phyloP scores from a whole-genome alignment of 805 yeast species.

The Dipodascus albidus region DNA sequence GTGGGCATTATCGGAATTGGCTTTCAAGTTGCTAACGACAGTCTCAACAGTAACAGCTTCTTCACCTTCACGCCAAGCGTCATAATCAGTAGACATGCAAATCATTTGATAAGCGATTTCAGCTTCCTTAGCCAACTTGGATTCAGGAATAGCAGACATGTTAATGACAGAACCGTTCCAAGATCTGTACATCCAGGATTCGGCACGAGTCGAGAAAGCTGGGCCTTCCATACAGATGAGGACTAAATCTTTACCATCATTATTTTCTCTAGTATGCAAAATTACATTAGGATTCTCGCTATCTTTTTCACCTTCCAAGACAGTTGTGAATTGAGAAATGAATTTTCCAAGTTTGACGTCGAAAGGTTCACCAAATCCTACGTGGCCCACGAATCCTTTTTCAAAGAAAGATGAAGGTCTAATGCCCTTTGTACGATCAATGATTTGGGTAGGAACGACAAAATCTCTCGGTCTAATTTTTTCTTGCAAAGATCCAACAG shows the following conservation, averaged over 20 bases:
- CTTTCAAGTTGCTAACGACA: conserved; percentile 80
- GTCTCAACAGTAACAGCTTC: conserved; percentile 98
- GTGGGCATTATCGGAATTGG: conserved; percentile 82
- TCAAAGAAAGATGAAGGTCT: conserved; percentile 85
- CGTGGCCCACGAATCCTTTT: conserved; percentile 92
- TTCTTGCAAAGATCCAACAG: conserved; percentile 89
- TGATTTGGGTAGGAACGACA: conserved; percentile 91
- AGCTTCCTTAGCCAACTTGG: conserved; percentile 93
- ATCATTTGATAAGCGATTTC: conserved; percentile 96
- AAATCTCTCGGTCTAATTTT: conserved; percentile 91
- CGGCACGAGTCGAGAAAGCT: conserved; percentile 94
- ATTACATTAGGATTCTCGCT: conserved; percentile 22
- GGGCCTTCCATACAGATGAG: conserved; percentile 99
- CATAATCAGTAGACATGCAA: conserved; percentile 98
- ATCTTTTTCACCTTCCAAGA: conserved; percentile 41
- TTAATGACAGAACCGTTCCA: conserved; percentile 95
- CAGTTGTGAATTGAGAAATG: conserved; percentile 47
- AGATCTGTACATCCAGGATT: conserved; percentile 69
- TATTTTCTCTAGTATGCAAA: conserved; percentile 54
- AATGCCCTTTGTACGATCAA: conserved; percentile 94
- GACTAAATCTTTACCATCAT: conserved; percentile 60
- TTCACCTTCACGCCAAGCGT: conserved; percentile 92
- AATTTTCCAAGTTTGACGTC: conserved; percentile 60
- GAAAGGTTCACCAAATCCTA: conserved; percentile 95
- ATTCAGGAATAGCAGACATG: conserved; percentile 96